These are phyloP conservation scores for Geranium rotundifolium DNA, from an alignment of 345 rosid genomes.

Conservation along the genomic window DNA sequence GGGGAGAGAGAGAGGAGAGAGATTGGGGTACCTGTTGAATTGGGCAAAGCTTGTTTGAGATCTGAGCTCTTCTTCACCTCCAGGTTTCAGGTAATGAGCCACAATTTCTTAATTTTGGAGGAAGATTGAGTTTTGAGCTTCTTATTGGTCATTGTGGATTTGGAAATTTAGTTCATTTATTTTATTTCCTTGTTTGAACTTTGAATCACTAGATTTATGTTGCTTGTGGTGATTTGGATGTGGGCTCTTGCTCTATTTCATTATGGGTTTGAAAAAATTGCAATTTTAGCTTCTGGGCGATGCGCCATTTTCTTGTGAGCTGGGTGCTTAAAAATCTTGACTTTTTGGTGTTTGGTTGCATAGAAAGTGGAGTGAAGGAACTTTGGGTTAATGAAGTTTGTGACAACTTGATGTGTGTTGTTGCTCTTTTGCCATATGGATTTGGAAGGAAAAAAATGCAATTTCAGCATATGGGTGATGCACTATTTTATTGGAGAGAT, in stretches of 20 bases:
- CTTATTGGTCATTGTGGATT: no score
- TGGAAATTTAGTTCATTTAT: neutral
- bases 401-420: no score
- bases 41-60: neutral
- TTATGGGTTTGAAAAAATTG: neutral
- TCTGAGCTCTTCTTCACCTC: neutral
- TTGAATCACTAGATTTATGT: neutral
- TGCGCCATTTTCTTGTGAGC: no score
- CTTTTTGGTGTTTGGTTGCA: neutral
- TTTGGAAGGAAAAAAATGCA: no score
- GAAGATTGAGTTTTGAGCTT: neutral
- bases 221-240: no score
- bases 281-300: neutral
- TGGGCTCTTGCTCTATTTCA: neutral
- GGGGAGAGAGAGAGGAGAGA: neutral
- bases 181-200: neutral
- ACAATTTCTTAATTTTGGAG: neutral
- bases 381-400: no score
- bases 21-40: neutral
- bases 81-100: neutral
- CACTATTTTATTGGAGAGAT: no score
- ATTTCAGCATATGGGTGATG: no score
- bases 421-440: no score
- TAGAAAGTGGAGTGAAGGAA: no score
- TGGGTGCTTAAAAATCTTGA: neutral